A percentile compares a stretch with the other conserved stretches of the same genome.
phyloP scores from a whole-genome alignment of 2,329 filamentous ascomycete genomes.

The Aureobasidium sp. region DNA sequence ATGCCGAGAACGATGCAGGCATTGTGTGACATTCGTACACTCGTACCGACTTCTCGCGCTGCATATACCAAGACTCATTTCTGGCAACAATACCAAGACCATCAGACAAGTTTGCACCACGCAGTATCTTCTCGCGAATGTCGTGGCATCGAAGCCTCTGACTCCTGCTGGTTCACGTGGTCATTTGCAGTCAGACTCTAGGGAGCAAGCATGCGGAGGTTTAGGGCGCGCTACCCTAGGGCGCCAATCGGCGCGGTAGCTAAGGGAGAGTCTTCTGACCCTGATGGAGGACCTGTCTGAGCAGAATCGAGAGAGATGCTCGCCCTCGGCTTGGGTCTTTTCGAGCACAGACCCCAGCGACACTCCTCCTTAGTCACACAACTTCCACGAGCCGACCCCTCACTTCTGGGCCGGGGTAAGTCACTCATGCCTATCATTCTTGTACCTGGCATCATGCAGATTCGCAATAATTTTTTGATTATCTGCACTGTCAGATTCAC shows the following conservation, averaged over 20 bases:
- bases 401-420: constrained; percentile 2
- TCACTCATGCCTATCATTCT: neutral
- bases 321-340: neutral
- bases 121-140: neutral
- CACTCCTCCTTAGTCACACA: neutral
- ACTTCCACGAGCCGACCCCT: neutral
- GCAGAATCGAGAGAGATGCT: neutral
- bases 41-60: neutral
- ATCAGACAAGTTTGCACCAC: neutral
- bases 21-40: constrained; percentile 1
- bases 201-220: neutral
- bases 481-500: neutral
- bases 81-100: constrained; percentile 1
- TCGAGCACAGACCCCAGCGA: neutral
- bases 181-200: too few relatives aligned
- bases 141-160: neutral
- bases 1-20: neutral
- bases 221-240: neutral
- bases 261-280: neutral
- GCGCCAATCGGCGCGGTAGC: neutral
- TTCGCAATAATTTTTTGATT: neutral
- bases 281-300: neutral
- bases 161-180: neutral
- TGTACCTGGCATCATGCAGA: constrained; percentile 8
- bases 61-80: neutral